Evolutionary conservation across 1,284 basidiomycete genomes (phyloP), one percentile per base, ranked within the genome.

Genomic region (Fomitopsis palustris): DNA sequence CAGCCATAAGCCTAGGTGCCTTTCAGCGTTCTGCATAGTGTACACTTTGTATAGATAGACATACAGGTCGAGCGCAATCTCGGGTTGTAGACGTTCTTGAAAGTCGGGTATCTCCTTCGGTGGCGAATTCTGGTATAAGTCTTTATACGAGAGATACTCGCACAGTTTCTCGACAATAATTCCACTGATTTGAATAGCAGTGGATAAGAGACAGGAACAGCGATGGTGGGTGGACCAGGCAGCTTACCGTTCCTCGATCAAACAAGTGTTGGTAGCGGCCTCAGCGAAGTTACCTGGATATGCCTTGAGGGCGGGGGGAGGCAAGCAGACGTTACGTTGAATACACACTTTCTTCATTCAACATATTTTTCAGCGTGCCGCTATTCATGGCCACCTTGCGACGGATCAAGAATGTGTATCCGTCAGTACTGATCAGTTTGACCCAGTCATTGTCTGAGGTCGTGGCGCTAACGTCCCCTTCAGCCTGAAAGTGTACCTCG

Each of bases 121-220:
- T 72, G 78, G 80, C 0, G 74, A 76, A 16, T 78, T 77, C 58
- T 85, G 81, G 69, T 92, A 91, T 60, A 87, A 77, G 0, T 84
- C 77, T 74, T 90, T 92, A 80, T 90, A 93, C 56, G 82, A 75
- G 73, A 95, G 85, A 69, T 92, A 95, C 70, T 95, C 92, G 41
- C 88, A 79, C 33, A 94, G 77, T 68, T 92, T 93, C 71, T 94
- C 91, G 2, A 92, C 83, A 27, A 94, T 85, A 39, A 87, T 81
- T 2, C 83, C 87, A 31, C 91, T 92, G 66, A 17, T 14, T 47
- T 37, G 42, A 47, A 12, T 25, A 14, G 12, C 9, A 31, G n/a
- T 38, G n/a, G 55, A 60, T 49, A 56, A 56, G 38, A 3, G 19
- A 21, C n/a, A 17, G 35, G 21, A 53, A 7, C 49, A 37, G n/a